Evolutionary conservation across 306 rosid genomes (phyloP).

Genomic region (Fragaria ananassa): DNA sequence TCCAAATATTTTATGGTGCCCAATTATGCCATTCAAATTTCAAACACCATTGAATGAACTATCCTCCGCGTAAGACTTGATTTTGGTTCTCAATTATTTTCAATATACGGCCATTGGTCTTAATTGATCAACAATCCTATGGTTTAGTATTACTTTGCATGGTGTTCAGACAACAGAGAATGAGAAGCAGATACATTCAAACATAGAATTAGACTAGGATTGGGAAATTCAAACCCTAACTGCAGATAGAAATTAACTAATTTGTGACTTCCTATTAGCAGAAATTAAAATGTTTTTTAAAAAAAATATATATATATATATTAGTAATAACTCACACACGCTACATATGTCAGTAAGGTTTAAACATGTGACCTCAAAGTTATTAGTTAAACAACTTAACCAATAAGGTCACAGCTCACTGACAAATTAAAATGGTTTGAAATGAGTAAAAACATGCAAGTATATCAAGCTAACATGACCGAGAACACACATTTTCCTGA

Average conservation of each 20-base stretch:
- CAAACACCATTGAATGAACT: neutral
- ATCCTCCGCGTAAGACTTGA: neutral
- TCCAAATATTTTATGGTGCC: slow-evolving; percentile 4
- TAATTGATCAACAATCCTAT: neutral
- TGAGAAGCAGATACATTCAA: neutral
- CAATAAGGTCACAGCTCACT: no score
- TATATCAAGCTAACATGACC: slow-evolving; percentile 13
- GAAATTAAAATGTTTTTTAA: no score
- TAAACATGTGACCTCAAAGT: no score
- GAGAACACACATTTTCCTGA: neutral
- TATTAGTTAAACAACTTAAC: no score
- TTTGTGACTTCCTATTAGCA: neutral
- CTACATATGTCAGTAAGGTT: no score
- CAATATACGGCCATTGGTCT: neutral
- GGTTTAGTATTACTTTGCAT: neutral
- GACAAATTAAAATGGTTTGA: no score
- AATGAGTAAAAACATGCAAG: neutral
- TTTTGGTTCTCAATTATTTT: neutral
- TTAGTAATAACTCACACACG: no score
- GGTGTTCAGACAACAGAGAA: neutral
- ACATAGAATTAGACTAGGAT: neutral
- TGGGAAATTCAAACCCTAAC: neutral
- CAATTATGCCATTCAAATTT: slow-evolving; percentile 11
- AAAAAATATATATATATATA: no score
- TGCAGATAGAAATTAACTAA: neutral